phyloP scores from a whole-genome alignment of 1,139 yeast species.

The Oligophagozyma castellii region DNA sequence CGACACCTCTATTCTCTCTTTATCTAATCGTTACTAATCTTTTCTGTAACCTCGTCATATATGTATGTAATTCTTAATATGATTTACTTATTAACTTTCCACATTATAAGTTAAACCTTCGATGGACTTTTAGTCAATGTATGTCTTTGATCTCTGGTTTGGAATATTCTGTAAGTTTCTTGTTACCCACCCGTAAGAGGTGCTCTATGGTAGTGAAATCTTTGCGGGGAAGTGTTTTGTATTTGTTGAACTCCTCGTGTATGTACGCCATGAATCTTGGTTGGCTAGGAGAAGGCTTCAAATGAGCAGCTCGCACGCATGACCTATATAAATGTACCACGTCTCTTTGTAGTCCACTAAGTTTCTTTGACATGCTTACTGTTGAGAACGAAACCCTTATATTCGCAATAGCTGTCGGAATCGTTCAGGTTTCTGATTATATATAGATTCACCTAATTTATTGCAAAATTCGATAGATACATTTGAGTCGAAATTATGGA shows the following conservation, averaged over 20 bases:
- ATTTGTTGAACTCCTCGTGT: constrained; percentile 49
- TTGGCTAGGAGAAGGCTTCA: constrained; percentile 37
- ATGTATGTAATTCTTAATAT: background rate
- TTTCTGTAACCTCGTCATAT: background rate
- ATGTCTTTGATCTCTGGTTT: constrained; percentile 55
- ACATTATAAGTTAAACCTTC: background rate
- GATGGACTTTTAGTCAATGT: constrained; percentile 17
- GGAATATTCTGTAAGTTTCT: constrained; percentile 61
- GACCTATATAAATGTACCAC: constrained; percentile 49
- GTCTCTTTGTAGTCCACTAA: constrained; percentile 51
- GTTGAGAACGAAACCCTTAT: too few relatives aligned
- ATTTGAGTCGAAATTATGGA: too few relatives aligned
- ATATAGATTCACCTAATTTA: too few relatives aligned
- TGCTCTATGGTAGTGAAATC: constrained; percentile 85
- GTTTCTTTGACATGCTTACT: constrained; percentile 15
- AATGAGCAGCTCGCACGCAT: constrained; percentile 39
- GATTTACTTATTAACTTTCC: too few relatives aligned
- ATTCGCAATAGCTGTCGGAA: too few relatives aligned
- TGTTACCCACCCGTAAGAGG: constrained; percentile 60
- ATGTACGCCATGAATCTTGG: constrained; percentile 26
- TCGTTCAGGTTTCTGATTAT: too few relatives aligned
- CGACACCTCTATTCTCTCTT: background rate
- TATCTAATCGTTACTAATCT: too few relatives aligned
- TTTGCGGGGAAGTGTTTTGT: constrained; percentile 48
- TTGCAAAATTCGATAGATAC: too few relatives aligned